phyloP scores from a whole-genome alignment of 257 asterid species.

The Primulina huaijiensis region DNA sequence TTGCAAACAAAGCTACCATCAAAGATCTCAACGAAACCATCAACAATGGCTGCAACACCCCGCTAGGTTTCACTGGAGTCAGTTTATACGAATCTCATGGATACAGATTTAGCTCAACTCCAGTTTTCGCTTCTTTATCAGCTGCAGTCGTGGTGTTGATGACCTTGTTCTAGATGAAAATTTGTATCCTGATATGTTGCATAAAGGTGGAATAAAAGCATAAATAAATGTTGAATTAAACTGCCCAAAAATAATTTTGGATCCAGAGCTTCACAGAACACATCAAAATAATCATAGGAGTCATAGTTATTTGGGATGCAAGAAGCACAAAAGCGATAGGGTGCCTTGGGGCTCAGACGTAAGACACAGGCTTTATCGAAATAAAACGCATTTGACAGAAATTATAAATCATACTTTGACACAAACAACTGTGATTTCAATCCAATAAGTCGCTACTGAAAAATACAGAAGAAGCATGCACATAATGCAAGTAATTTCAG shows the following conservation, averaged over 20 bases:
- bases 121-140: conserved; percentile 2
- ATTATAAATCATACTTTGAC: too few relatives aligned
- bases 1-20: conserved; percentile 43
- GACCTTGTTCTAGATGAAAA: conserved; percentile 11
- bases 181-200: background rate
- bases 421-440: too few relatives aligned
- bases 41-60: conserved; percentile 30
- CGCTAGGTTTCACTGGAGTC: conserved; percentile 46
- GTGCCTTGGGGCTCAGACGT: too few relatives aligned
- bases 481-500: too few relatives aligned
- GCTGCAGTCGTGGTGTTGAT: conserved; percentile 17
- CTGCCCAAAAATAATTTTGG: background rate
- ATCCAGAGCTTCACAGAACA: too few relatives aligned
- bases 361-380: too few relatives aligned
- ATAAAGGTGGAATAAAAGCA: background rate
- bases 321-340: too few relatives aligned
- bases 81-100: conserved; percentile 23
- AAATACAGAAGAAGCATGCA: too few relatives aligned
- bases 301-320: too few relatives aligned
- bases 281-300: too few relatives aligned
- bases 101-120: conserved; percentile 20
- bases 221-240: conserved; percentile 11
- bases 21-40: conserved; percentile 38
- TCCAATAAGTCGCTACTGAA: too few relatives aligned
- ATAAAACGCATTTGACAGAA: too few relatives aligned